Base-by-base conservation (phyloP, 345 rosid species). In the Boechera divaricarpa region DNA sequence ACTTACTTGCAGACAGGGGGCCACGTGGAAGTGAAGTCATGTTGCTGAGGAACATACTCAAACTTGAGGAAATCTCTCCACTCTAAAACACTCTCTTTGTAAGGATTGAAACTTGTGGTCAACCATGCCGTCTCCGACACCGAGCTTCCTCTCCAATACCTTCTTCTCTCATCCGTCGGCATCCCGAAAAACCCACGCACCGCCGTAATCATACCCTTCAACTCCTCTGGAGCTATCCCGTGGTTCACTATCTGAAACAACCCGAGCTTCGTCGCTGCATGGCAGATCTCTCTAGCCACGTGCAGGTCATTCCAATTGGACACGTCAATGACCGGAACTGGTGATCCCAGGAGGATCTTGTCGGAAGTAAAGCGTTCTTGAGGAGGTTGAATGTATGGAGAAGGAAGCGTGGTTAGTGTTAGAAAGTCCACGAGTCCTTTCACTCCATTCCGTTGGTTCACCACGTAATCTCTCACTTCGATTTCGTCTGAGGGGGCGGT, bases 31-130 rank as follows among this genome's bases (percentile, higher is more conserved):
- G 70, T 12, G 11, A 48, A 73, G 33, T 49, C 67, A 55, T 68
- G 79, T 33, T 2, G 53, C 29, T 74, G 65, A 68, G 78, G 70
- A 68, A 78, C 49, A 67, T 16, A 74, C 70, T 69, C 79, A 69
- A 82, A 77, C 73, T 87, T 83, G 6, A 80, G 72, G 39, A 72
- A 85, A 52, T 87, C 88, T 75, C 85, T 85, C 88, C 85, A 83
- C 74, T 83, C 87, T 36, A 87, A 52, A 52, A 77, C 49, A 51
- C 69, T 67, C 26, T 72, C 77, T 26, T 59, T 59, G 56, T 16
- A 63, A 73, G 82, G 72, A 73, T 65, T 69, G 57, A 82, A 78
- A 70, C 84, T 48, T 72, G 77, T 42, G 56, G 79, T 51, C 77
- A 79, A 44, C 84, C 73, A 33, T 31, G 79, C 79, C 51, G 86